These are phyloP conservation scores for Aspergillus sp. DNA, from an alignment of 2,329 filamentous ascomycete genomes.

Conservation along the genomic window DNA sequence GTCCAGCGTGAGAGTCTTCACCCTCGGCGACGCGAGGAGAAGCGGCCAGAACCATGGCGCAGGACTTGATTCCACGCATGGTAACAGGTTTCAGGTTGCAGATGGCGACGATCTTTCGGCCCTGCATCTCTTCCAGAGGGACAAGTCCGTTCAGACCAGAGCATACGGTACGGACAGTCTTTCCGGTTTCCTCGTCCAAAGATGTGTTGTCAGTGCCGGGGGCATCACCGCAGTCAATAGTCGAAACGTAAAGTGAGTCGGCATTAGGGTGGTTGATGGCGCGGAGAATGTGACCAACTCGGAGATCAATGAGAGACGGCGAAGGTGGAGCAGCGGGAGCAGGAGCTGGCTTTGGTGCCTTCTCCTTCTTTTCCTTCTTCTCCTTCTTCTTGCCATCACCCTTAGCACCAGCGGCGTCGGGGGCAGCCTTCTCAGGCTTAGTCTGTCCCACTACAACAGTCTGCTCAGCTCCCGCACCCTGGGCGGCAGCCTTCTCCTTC, in stretches of 20 bases:
- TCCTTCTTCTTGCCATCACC: conserved; percentile 55
- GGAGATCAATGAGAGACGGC: conserved; percentile 85
- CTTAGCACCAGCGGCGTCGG: conserved; percentile 43
- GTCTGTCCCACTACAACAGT: conserved; percentile 39
- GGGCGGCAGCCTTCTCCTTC: conserved; percentile 74
- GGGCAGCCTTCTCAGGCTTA: conserved; percentile 48
- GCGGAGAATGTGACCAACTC: conserved; percentile 96
- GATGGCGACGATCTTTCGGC: conserved; percentile 89
- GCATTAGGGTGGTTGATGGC: conserved; percentile 94
- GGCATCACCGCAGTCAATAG: conserved; percentile 89
- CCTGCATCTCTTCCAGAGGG: conserved; percentile 94
- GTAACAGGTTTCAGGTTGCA: conserved; percentile 99
- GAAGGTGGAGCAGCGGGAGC: conserved; percentile 73
- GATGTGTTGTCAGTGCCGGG: conserved; percentile 83
- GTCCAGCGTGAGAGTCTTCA: conserved; percentile 80
- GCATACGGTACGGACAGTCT: conserved; percentile 92
- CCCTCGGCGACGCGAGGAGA: conserved; percentile 81
- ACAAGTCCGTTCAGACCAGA: conserved; percentile 92
- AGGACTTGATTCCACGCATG: conserved; percentile 85
- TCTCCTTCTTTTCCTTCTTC: conserved; percentile 58
- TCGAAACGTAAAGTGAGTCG: conserved; percentile 92
- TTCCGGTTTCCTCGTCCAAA: conserved; percentile 75
- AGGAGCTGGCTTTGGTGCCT: conserved; percentile 77
- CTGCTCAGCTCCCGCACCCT: conserved; percentile 31
- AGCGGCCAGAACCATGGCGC: conserved; percentile 91